Evolutionary conservation across 2,329 filamentous ascomycete genomes (phyloP).

Genomic region (Hymenotorrendiella dingleyae): DNA sequence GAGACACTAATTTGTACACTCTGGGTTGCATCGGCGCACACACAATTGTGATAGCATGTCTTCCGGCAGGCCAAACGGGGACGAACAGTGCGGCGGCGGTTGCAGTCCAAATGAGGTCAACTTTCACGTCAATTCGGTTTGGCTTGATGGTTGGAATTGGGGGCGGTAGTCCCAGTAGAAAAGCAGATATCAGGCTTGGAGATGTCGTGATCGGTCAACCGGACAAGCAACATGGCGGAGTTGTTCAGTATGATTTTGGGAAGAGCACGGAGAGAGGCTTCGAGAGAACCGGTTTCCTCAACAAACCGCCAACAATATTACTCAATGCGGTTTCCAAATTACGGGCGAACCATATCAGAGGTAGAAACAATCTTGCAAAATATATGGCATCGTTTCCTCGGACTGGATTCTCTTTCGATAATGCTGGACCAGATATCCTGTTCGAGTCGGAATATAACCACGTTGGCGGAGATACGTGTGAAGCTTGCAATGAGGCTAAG

Average conservation of each 20-base stretch:
- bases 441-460: not conserved
- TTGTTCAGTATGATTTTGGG: constrained; percentile 14
- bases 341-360: constrained; percentile 8
- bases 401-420: not conserved
- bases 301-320: constrained; percentile 20
- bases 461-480: not conserved
- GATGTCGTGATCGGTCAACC: constrained; percentile 20
- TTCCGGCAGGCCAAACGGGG: constrained; percentile 10
- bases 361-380: not conserved
- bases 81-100: constrained; percentile 13
- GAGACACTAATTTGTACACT: constrained; percentile 13
- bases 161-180: constrained; percentile 7
- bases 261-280: constrained; percentile 15
- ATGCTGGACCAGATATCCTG: not conserved
- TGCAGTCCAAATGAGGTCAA: constrained; percentile 11
- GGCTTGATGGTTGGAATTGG: constrained; percentile 14
- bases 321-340: constrained; percentile 19
- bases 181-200: constrained; percentile 26
- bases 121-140: constrained; percentile 9
- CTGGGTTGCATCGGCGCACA: constrained; percentile 13
- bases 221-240: constrained; percentile 6
- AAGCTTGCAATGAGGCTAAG: not conserved
- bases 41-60: constrained; percentile 15
- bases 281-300: constrained; percentile 16
- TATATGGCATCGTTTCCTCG: not conserved